phyloP scores from a whole-genome alignment of 1,284 basidiomycete species.

The Pterulicium gracile region DNA sequence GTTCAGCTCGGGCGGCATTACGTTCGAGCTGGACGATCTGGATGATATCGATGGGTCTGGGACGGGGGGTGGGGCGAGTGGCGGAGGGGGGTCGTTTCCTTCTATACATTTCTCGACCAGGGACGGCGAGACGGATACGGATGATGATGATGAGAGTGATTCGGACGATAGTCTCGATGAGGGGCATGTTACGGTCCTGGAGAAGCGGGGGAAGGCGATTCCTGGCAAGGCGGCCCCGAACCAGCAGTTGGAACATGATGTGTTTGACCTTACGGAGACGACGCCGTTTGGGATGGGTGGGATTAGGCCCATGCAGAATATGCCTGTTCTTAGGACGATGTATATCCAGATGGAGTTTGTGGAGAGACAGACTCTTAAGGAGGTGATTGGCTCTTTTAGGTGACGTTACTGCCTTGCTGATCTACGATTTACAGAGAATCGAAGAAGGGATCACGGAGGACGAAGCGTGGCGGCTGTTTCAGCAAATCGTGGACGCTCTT shows the following conservation, averaged over 20 bases:
- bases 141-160: not conserved
- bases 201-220: too few species aligned
- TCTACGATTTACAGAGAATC: conserved; percentile 40
- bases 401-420: not conserved
- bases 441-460: conserved; percentile 74
- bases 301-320: conserved; percentile 20
- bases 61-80: conserved; percentile 19
- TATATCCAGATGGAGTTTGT: conserved; percentile 94
- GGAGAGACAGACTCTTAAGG: conserved; percentile 75
- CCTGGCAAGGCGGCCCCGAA: too few species aligned
- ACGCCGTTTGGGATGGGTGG: conserved; percentile 15
- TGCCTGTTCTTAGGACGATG: conserved; percentile 48
- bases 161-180: too few species aligned
- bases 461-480: conserved; percentile 84
- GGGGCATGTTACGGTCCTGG: too few species aligned
- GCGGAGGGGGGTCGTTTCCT: conserved; percentile 45
- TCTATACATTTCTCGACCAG: conserved; percentile 64
- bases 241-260: too few species aligned
- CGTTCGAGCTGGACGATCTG: conserved; percentile 51
- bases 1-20: conserved; percentile 37
- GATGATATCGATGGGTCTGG: conserved; percentile 36
- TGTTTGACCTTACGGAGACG: too few species aligned
- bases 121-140: not conserved
- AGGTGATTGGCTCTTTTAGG: conserved; percentile 33
- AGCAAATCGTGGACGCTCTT: conserved; percentile 88